These are phyloP conservation scores for Cucumis variabilis DNA, from an alignment of 331 rosid genomes.

Conservation along the genomic window DNA sequence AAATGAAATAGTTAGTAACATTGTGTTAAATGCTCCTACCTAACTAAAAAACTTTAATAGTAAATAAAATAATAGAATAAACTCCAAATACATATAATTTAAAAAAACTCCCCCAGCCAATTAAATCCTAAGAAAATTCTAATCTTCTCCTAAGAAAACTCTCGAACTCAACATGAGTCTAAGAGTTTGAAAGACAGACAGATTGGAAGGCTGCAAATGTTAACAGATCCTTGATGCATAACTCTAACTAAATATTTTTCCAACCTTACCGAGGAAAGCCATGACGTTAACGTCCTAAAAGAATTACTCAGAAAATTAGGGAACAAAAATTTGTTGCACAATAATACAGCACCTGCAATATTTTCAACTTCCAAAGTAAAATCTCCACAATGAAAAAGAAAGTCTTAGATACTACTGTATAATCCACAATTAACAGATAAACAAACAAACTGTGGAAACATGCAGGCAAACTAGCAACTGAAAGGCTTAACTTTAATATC, in stretches of 20 bases:
- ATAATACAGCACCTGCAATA: background rate
- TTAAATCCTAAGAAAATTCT: too few species aligned
- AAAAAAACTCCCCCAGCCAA: too few species aligned
- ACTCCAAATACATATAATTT: too few species aligned
- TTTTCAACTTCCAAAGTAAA: background rate
- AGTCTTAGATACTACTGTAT: background rate
- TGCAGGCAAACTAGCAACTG: too few species aligned
- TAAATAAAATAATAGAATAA: too few species aligned
- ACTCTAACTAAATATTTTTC: slow-evolving; percentile 62
- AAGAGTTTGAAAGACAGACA: slow-evolving; percentile 60
- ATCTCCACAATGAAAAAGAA: background rate
- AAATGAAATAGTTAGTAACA: too few species aligned
- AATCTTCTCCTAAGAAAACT: too few species aligned
- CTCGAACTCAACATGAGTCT: slow-evolving; percentile 71
- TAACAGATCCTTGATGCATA: slow-evolving; percentile 49
- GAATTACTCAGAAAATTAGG: background rate
- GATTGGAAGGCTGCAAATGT: slow-evolving; percentile 48
- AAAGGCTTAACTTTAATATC: background rate
- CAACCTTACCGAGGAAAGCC: slow-evolving; percentile 83
- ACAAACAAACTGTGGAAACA: background rate
- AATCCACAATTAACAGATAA: background rate
- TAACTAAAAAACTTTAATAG: too few species aligned
- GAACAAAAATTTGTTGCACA: background rate
- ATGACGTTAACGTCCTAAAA: slow-evolving; percentile 57
- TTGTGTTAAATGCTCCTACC: too few species aligned